A percentile compares a stretch with the other conserved stretches of the same genome.
Conservation (phyloP, 805 yeast species). For the Nakazawaea anatomiae region DNA sequence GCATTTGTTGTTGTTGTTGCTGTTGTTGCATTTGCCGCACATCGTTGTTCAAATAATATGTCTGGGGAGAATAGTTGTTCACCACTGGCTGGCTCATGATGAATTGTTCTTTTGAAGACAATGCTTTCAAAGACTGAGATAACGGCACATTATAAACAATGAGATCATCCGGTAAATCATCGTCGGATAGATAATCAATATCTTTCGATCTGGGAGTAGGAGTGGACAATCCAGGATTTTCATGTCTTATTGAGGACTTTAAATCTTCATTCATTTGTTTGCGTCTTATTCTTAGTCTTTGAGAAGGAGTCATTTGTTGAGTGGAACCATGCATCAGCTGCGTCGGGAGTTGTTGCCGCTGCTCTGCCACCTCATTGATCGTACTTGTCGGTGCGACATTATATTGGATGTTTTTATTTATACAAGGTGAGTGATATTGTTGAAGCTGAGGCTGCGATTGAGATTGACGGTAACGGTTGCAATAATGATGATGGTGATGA, state of each 20-base stretch:
- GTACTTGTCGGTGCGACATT: neutral
- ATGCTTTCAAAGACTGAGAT: slow-evolving; percentile 43
- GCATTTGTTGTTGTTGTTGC: neutral
- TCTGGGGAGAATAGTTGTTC: slow-evolving; percentile 11
- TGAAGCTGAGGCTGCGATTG: neutral
- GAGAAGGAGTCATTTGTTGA: slow-evolving; percentile 20
- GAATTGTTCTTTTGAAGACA: slow-evolving; percentile 30
- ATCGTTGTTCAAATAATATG: slow-evolving; percentile 1
- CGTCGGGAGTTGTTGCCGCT: neutral
- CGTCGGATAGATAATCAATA: slow-evolving; percentile 39
- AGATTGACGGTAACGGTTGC: neutral
- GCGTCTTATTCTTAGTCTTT: slow-evolving; percentile 19
- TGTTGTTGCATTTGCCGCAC: neutral
- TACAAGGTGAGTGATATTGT: neutral
- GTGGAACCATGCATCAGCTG: too few relatives aligned
- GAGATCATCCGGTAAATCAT: slow-evolving; percentile 45
- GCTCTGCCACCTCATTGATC: neutral
- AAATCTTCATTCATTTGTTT: slow-evolving; percentile 12
- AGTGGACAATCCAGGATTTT: slow-evolving; percentile 3
- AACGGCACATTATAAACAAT: slow-evolving; percentile 61
- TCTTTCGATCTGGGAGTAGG: slow-evolving; percentile 15
- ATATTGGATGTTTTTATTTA: neutral
- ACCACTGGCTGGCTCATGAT: slow-evolving; percentile 14
- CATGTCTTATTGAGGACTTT: slow-evolving; percentile 5
- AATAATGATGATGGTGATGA: neutral